Evolutionary conservation across 768 basidiomycete species (phyloP), one percentile per base, ranked within the genome.

Genomic region (Nevesoporus exiguus): DNA sequence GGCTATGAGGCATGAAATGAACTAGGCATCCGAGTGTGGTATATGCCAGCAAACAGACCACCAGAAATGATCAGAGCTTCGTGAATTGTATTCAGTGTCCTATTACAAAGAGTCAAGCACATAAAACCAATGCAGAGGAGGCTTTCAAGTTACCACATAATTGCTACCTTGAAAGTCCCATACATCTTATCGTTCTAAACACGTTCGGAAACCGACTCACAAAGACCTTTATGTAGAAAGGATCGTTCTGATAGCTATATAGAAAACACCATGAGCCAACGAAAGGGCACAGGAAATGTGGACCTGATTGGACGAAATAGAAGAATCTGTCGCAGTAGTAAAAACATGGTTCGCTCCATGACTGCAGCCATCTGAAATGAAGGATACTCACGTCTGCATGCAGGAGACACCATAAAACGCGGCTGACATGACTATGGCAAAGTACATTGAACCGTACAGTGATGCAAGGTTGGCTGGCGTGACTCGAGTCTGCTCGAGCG

Each of bases 141-240:
- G n/a, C n/a, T n/a, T n/a, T n/a, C n/a, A n/a, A n/a, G 25, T 50
- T 21, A 62, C 60, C 60, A 61, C 15, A 61, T 1, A 21, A 6
- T 46, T 24, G 37, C 42, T 3, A 62, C 60, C 60, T 61, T n/a
- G n/a, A n/a, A 14, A 3, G 2, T 5, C 27, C 40, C 7, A 17
- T 1, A 14, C 17, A 1, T 7, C n/a, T n/a, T n/a, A n/a, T n/a
- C n/a, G n/a, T n/a, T n/a, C n/a, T n/a, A n/a, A n/a, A n/a, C n/a
- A n/a, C n/a, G n/a, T n/a, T n/a, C n/a, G n/a, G n/a, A n/a, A n/a
- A n/a, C n/a, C n/a, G 37, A 54, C 56, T 58, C 3, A 61, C 60
- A 9, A 51, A 33, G 13, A 3, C 0, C 29, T 61, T 61, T 15
- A 37, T 41, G 15, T 22, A 33, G 6, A 22, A 7, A 21, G 37